Evolutionary conservation across 106 monocot species (phyloP).

Genomic region (Acorus calamus): DNA sequence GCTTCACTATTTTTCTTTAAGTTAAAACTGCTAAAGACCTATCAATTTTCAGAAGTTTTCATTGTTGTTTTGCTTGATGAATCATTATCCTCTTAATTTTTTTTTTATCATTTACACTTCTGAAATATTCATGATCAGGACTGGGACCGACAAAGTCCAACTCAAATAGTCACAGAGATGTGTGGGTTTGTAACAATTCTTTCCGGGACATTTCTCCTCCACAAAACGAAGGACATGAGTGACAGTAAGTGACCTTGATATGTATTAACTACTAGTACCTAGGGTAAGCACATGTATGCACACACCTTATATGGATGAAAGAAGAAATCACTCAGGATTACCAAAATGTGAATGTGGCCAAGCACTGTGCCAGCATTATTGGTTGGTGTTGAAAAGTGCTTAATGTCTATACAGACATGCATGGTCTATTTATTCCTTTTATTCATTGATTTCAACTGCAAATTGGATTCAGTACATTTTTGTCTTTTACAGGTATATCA

Average conservation of each 20-base stretch:
- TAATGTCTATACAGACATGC: neutral
- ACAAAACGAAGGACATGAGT: constrained; percentile 73
- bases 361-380: too few relatives aligned
- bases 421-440: neutral
- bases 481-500: constrained; percentile 22
- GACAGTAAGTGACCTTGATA: constrained; percentile 7
- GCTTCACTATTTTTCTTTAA: too few relatives aligned
- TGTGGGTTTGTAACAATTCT: constrained; percentile 74
- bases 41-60: too few relatives aligned
- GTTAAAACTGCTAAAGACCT: too few relatives aligned
- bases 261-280: neutral
- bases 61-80: too few relatives aligned
- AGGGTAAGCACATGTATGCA: neutral
- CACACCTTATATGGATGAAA: neutral
- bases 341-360: too few relatives aligned
- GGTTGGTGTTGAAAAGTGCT: too few relatives aligned
- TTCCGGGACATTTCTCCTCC: constrained; percentile 68
- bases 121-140: constrained; percentile 23
- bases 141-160: constrained; percentile 65
- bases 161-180: constrained; percentile 70
- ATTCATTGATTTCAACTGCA: neutral
- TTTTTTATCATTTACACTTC: too few relatives aligned
- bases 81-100: too few relatives aligned
- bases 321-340: constrained; percentile 1
- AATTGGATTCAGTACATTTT: neutral